Conservation (phyloP, 2,329 filamentous ascomycete genomes). For the Penicillium verrucosum region DNA sequence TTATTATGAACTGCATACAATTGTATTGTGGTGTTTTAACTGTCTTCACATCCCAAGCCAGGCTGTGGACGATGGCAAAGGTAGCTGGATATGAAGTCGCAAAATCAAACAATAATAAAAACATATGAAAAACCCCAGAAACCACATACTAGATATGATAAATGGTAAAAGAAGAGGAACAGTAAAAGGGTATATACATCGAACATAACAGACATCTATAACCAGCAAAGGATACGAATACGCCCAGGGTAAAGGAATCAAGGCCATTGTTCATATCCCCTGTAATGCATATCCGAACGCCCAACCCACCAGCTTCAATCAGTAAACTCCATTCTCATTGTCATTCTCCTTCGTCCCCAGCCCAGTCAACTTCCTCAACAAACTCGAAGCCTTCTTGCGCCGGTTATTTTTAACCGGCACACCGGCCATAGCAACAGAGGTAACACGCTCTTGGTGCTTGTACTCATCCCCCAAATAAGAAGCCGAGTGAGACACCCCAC, state of each 20-base stretch:
- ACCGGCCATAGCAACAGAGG: conserved; percentile 9
- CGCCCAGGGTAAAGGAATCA: neutral
- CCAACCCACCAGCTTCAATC: neutral
- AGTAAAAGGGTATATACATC: neutral
- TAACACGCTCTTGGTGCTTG: conserved; percentile 9
- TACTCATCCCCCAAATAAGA: neutral
- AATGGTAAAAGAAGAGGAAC: neutral
- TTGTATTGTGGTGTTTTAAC: no score
- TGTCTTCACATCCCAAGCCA: neutral
- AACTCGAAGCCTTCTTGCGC: conserved; percentile 15
- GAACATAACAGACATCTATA: neutral
- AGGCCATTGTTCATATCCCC: neutral
- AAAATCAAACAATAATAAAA: neutral
- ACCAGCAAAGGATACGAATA: neutral
- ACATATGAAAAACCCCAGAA: neutral
- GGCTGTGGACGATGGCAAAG: neutral
- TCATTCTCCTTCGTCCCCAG: conserved; percentile 9
- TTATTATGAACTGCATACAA: neutral
- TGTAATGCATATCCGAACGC: neutral
- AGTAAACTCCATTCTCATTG: neutral
- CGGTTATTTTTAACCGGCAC: neutral
- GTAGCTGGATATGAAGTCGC: neutral
- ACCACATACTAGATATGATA: neutral
- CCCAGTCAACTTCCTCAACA: conserved; percentile 21
- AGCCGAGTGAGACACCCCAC: conserved; percentile 1